Evolutionary conservation across 2,329 filamentous ascomycete genomes (phyloP), one percentile per base, ranked within the genome.

Genomic region (Laburnicola sp.): DNA sequence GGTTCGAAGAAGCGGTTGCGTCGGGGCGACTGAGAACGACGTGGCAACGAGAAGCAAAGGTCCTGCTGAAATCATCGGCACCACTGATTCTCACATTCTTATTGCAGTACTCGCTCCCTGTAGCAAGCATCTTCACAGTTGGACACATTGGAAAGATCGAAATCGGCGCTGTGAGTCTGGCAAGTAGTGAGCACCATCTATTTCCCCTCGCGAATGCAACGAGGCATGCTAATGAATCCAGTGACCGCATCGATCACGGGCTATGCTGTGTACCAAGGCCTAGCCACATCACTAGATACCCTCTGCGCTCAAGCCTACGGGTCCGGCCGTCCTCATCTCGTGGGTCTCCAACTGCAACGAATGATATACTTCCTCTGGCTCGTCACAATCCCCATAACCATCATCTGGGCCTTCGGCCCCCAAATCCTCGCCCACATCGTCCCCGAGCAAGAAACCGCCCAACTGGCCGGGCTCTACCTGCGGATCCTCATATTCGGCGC

Each of bases 261-360:
- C 1, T 78, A 77, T 51, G 71, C 76, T 1, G 73, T 78, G 10
- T 78, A 76, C 45, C 75, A 78, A 59, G 76, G 91, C n/a, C 80
- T 97, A 10, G 87, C 91, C 1, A 97, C 93, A 3, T 90, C 87
- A 57, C 79, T 97, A 32, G 93, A 97, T 73, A 97, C 93, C 0
- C 84, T 97, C 2, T 97, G 93, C 71, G 85, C 93, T 0, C 93
- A 97, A 73, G 93, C 94, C 0, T 97, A 95, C 68, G 93, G 94
- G 2, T 95, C 89, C 0, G 93, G 93, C 0, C 88, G 88, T 69
- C 95, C 88, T 68, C 88, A 92, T 60, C 82, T 97, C 4, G 93
- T 97, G 51, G 93, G 89, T 1, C 72, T 94, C 48, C 89, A 94
- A 64, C 81, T 90, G 56, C 88, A 94, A 74, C 82, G 89, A 50